These are phyloP conservation scores for Infundibulicybe gibba DNA, from an alignment of 768 basidiomycete species.

Conservation along the genomic window DNA sequence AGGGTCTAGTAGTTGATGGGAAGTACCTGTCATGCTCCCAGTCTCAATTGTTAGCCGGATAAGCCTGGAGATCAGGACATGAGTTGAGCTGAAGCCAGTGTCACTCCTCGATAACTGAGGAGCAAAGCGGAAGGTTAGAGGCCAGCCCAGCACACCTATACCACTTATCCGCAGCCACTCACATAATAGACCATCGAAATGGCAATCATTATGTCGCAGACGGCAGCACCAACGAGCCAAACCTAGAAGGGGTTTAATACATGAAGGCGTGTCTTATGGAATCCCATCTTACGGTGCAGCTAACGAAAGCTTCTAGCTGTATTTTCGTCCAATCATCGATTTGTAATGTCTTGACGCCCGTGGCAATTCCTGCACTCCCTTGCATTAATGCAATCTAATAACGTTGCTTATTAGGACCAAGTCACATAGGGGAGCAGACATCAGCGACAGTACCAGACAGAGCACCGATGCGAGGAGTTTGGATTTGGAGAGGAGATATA, in stretches of 20 bases:
- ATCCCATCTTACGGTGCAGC: constrained; percentile 14
- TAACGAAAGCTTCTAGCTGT: constrained; percentile 8
- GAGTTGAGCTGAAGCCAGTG: constrained; percentile 19
- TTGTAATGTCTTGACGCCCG: constrained; percentile 15
- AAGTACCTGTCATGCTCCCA: constrained; percentile 20
- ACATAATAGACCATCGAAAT: constrained; percentile 22
- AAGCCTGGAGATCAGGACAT: constrained; percentile 15
- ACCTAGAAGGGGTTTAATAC: constrained; percentile 4
- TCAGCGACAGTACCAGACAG: constrained; percentile 6
- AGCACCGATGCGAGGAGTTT: constrained; percentile 13
- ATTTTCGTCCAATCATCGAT: constrained; percentile 17
- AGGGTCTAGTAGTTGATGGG: no score
- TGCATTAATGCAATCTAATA: constrained; percentile 13
- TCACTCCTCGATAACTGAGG: constrained; percentile 15
- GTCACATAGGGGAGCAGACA: neutral
- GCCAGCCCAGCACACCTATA: neutral
- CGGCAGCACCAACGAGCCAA: constrained; percentile 19
- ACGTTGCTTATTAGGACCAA: neutral
- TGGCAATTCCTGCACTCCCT: constrained; percentile 14
- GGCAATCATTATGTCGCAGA: constrained; percentile 23
- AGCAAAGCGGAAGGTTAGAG: constrained; percentile 2
- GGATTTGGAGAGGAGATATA: constrained; percentile 20
- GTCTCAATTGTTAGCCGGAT: constrained; percentile 24
- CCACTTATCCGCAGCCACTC: neutral
- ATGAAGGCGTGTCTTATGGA: neutral